These are phyloP conservation scores for Chlamydomonas reinhardtii DNA, from an alignment of 163 green algal genomes.

Conservation along the genomic window DNA sequence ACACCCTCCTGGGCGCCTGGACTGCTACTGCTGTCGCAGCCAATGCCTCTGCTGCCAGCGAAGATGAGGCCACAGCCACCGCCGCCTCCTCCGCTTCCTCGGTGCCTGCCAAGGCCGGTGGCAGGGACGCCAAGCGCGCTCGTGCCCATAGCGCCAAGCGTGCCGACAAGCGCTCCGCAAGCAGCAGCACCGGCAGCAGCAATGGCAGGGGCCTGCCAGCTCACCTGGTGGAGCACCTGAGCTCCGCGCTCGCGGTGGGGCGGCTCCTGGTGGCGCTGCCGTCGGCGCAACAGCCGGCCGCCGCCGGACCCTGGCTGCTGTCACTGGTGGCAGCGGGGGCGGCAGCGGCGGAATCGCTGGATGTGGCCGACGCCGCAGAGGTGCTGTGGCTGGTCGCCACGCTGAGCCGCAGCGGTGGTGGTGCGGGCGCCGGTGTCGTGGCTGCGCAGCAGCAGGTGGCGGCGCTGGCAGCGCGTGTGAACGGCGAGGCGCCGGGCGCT, in stretches of 20 bases:
- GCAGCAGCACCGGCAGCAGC: background rate
- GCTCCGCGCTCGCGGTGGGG: slow-evolving; percentile 12
- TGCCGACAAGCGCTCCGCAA: background rate
- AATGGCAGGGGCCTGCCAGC: background rate
- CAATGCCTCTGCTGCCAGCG: background rate
- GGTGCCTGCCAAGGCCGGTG: background rate
- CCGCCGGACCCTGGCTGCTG: background rate
- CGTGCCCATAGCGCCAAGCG: background rate
- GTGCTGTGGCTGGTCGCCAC: slow-evolving; percentile 26
- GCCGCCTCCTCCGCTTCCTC: no score
- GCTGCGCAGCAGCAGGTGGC: background rate
- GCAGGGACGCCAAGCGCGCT: slow-evolving; percentile 2
- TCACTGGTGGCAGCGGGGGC: slow-evolving; percentile 1
- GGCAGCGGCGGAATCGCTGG: slow-evolving; percentile 6
- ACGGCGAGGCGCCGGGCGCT: background rate
- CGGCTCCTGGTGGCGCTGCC: background rate
- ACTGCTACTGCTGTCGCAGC: background rate
- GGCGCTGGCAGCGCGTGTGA: slow-evolving; percentile 1
- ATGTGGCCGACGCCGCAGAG: background rate
- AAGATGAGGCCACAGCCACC: background rate
- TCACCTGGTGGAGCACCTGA: slow-evolving; percentile 15
- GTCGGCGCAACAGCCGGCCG: background rate
- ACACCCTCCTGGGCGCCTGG: background rate
- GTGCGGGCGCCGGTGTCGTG: background rate
- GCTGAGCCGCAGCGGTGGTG: background rate